Conservation (phyloP, 1,284 basidiomycete species). For the Moniliophthora roreri region DNA sequence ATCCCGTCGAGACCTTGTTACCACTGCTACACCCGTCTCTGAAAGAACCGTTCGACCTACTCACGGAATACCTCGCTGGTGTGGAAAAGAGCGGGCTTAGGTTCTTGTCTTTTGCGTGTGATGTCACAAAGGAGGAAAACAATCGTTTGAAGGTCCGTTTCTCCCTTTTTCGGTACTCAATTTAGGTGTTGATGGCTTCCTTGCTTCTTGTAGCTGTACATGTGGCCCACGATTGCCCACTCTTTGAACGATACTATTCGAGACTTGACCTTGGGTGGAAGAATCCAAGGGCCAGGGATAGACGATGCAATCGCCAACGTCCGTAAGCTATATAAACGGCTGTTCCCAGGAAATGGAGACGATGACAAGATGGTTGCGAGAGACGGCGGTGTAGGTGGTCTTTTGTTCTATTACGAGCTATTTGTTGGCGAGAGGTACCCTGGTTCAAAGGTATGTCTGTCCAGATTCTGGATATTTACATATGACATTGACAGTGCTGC, state of each 20-base stretch:
- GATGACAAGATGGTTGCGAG: constrained; percentile 12
- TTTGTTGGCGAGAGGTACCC: constrained; percentile 13
- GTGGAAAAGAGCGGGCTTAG: constrained; percentile 11
- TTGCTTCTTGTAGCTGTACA: constrained; percentile 13
- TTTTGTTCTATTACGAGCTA: constrained; percentile 18
- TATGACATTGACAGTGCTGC: no score
- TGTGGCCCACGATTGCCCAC: constrained; percentile 11
- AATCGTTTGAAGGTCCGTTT: constrained; percentile 16
- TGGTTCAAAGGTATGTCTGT: constrained; percentile 10
- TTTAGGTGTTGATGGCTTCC: not conserved
- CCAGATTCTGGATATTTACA: no score
- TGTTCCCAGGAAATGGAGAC: constrained; percentile 16
- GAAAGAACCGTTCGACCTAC: constrained; percentile 13
- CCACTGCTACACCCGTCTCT: constrained; percentile 14
- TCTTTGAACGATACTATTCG: constrained; percentile 18
- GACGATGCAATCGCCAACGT: constrained; percentile 16
- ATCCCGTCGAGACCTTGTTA: constrained; percentile 12
- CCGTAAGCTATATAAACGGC: constrained; percentile 15
- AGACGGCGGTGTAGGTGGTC: constrained; percentile 13
- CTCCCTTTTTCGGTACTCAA: not conserved
- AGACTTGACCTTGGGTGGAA: constrained; percentile 19
- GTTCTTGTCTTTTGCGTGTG: constrained; percentile 17
- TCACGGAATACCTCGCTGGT: constrained; percentile 14
- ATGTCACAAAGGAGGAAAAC: constrained; percentile 14
- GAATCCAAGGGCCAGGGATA: constrained; percentile 14